Evolutionary conservation across 768 basidiomycete species (phyloP), one percentile per base, ranked within the genome.

Genomic region (Macrolepiota albuminosa): DNA sequence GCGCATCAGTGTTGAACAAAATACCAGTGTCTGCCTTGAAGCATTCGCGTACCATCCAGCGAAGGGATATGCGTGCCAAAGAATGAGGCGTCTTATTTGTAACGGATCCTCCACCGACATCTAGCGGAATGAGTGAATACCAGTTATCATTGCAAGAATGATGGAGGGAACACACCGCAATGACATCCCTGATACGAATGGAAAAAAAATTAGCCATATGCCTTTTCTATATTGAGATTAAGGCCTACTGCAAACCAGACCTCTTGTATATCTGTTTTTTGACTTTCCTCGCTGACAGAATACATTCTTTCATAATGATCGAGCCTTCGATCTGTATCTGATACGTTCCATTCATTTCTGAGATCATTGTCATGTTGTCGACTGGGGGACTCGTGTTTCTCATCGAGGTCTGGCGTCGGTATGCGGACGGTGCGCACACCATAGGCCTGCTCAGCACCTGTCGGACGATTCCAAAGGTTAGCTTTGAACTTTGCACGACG

Each of bases 21-120:
- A 89, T 85, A 0, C 87, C 87, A 0, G 76, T 76, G 7, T 84
- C 67, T 6, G 79, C 67, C 54, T 73, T 76, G 78, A 88, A 85
- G 63, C 80, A 82, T 65, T 90, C 80, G 26, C 87, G 83, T 52
- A 90, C 72, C 86, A 90, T 88, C 88, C 88, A 86, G 0, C 80
- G 75, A 14, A 86, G 75, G 3, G 84, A 71, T 39, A 84, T 81
- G 21, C 80, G 78, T 7, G 84, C 77, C 3, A 86, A 76, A 18
- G 71, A 73, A 40, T 78, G 64, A 0, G 61, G 66, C 0, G 72
- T 73, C 2, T 72, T 75, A 63, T 85, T 81, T 7, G 68, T 71
- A 2, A 79, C 79, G 9, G 81, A 79, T 0, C 83, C 83, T n/a
- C 85, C 85, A 13, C 85, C 85, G 26, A 86, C 76, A 64, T 84